Conservation (phyloP, 176 grass and related monocot genomes). For the Rhynchospora pubera region DNA sequence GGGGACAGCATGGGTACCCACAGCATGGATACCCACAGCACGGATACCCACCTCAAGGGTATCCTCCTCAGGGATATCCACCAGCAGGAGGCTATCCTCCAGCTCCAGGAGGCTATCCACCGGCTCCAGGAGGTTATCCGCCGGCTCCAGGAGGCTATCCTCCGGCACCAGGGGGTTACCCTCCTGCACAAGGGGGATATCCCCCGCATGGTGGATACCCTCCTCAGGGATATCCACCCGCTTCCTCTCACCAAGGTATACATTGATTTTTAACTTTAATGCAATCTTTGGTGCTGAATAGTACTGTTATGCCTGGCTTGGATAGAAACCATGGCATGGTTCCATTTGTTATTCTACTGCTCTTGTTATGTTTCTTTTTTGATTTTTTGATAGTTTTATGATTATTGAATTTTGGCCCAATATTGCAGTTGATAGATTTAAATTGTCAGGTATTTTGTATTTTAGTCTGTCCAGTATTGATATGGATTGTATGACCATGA, state of each 20-base stretch:
- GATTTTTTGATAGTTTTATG: neutral
- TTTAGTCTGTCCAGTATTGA: neutral
- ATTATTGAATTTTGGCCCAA: no score
- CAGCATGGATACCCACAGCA: no score
- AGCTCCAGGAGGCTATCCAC: no score
- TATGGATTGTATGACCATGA: neutral
- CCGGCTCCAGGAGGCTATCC: constrained; percentile 29
- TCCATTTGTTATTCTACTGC: constrained; percentile 6
- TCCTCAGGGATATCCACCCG: constrained; percentile 28
- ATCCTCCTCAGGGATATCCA: constrained; percentile 25
- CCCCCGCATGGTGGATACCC: constrained; percentile 31
- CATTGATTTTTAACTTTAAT: constrained; percentile 20
- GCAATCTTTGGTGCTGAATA: constrained; percentile 8
- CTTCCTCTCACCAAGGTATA: constrained; percentile 7
- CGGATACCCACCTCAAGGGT: constrained; percentile 27
- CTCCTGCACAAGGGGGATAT: constrained; percentile 29
- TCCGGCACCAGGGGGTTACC: constrained; percentile 16
- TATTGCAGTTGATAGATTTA: no score
- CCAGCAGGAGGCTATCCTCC: constrained; percentile 24
- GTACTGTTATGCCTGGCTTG: constrained; percentile 27
- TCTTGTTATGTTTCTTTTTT: neutral
- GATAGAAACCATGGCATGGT: constrained; percentile 31
- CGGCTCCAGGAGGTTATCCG: constrained; percentile 45
- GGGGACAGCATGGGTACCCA: constrained; percentile 28
- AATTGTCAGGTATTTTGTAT: no score